Evolutionary conservation across 1,139 yeast genomes (phyloP).

Genomic region (Yamadazyma kanchanaburiensis): DNA sequence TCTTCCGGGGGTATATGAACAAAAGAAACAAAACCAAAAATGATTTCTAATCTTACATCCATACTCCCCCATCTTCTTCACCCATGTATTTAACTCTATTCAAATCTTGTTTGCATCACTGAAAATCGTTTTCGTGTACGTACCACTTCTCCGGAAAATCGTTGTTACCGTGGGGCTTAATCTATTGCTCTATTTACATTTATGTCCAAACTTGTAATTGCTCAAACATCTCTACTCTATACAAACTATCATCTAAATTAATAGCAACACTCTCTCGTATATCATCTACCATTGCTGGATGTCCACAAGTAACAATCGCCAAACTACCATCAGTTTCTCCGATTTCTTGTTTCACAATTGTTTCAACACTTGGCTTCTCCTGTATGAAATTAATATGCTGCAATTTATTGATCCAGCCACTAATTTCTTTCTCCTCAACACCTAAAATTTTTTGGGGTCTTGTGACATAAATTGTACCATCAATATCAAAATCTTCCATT

Average conservation of each 20-base stretch:
- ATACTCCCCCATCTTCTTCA: too few relatives aligned
- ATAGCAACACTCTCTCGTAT: constrained; percentile 20
- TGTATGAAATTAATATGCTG: not conserved
- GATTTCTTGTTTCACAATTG: constrained; percentile 19
- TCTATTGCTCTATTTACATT: too few relatives aligned
- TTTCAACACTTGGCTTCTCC: constrained; percentile 26
- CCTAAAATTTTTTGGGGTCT: constrained; percentile 13
- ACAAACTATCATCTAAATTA: constrained; percentile 16
- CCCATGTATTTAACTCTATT: too few relatives aligned
- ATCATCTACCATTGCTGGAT: constrained; percentile 34
- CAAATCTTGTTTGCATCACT: too few relatives aligned
- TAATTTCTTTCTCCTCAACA: constrained; percentile 1
- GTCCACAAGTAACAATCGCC: constrained; percentile 38
- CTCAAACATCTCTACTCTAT: constrained; percentile 25
- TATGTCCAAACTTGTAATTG: constrained; percentile 29
- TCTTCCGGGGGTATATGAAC: too few relatives aligned
- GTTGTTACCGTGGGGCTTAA: too few relatives aligned
- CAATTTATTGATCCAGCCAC: not conserved
- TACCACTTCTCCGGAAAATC: too few relatives aligned
- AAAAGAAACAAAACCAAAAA: too few relatives aligned
- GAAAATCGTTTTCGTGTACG: too few relatives aligned
- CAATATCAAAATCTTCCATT: constrained; percentile 23
- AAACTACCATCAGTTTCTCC: constrained; percentile 22
- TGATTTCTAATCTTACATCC: too few relatives aligned
- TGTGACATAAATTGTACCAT: constrained; percentile 18